Percentiles rank a stretch among this genome's conserved stretches.
Evolutionary conservation across 2,329 filamentous ascomycete species (phyloP).

Genomic region (Orbilia blumenaviensis): DNA sequence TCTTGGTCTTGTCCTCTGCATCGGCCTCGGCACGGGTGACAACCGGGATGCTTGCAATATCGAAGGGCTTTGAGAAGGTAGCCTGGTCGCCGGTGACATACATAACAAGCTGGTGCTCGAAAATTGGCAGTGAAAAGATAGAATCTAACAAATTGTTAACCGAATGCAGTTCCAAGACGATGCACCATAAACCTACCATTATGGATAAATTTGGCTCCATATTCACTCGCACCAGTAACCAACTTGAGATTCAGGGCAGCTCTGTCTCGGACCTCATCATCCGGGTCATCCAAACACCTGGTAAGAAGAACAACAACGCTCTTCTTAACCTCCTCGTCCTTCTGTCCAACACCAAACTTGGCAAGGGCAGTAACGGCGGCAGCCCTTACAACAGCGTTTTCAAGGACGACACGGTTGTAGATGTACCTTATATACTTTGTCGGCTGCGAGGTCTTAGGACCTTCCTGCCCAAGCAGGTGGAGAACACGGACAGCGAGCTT

Average conservation of each 20-base stretch:
- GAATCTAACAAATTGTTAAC: constrained; percentile 69
- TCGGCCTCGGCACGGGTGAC: constrained; percentile 96
- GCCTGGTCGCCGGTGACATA: constrained; percentile 93
- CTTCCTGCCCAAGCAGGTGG: constrained; percentile 91
- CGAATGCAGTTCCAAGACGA: background rate
- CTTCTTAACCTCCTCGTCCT: constrained; percentile 90
- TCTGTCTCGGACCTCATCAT: constrained; percentile 96
- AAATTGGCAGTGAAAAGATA: constrained; percentile 92
- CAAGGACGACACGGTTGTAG: constrained; percentile 96
- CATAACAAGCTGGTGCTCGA: constrained; percentile 96
- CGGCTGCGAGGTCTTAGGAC: constrained; percentile 91
- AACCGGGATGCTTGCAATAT: constrained; percentile 87
- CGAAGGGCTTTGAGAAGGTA: constrained; percentile 85
- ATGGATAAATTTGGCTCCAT: constrained; percentile 87
- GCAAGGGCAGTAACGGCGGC: constrained; percentile 94
- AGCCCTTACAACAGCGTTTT: constrained; percentile 94
- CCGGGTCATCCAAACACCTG: constrained; percentile 92
- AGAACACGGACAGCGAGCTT: constrained; percentile 95
- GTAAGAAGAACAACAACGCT: constrained; percentile 92
- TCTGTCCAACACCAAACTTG: constrained; percentile 96
- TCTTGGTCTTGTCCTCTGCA: constrained; percentile 95
- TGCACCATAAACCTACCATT: constrained; percentile 70
- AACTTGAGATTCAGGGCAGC: constrained; percentile 90
- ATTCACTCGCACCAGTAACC: constrained; percentile 89
- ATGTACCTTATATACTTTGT: constrained; percentile 99